A percentile compares a stretch with the other conserved stretches of the same genome.
These are phyloP conservation scores for Speleostelium caveatum DNA, from an alignment of 78 protist genomes.

Conservation along the genomic window DNA sequence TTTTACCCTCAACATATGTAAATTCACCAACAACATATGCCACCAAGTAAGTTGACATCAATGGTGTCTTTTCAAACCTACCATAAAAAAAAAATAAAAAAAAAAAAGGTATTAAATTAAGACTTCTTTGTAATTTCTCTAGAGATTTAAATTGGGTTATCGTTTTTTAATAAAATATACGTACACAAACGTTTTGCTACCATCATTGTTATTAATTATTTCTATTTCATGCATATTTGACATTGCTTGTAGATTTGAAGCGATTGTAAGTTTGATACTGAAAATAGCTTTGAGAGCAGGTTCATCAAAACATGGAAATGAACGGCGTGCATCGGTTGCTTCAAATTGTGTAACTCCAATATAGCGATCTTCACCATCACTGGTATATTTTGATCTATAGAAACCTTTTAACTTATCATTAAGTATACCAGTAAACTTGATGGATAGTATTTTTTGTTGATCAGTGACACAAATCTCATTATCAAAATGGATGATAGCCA, in stretches of 20 bases:
- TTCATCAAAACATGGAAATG: conserved; percentile 94
- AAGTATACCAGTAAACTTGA: conserved; percentile 30
- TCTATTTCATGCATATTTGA: conserved; percentile 36
- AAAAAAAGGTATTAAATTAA: too few relatives aligned
- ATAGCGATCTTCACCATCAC: conserved; percentile 66
- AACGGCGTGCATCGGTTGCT: conserved; percentile 90
- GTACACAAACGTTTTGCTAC: not conserved
- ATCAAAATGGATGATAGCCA: not conserved
- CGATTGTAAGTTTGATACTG: conserved; percentile 37
- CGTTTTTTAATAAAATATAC: too few relatives aligned
- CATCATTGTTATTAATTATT: not conserved
- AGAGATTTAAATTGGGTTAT: too few relatives aligned
- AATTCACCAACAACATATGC: conserved; percentile 93
- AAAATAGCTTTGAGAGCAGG: conserved; percentile 94
- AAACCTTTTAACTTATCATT: conserved; percentile 80
- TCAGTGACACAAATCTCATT: not conserved
- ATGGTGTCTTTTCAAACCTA: conserved; percentile 73
- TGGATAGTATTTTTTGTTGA: not conserved
- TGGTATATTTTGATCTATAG: conserved; percentile 73
- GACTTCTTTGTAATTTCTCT: too few relatives aligned
- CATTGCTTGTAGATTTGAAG: conserved; percentile 4
- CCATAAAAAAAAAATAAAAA: too few relatives aligned
- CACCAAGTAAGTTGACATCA: conserved; percentile 94
- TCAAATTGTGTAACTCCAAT: conserved; percentile 95
- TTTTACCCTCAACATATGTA: conserved; percentile 79